These are phyloP conservation scores for Vaccinium macrocarpon DNA, from an alignment of 148 eudicot genomes.

Conservation along the genomic window DNA sequence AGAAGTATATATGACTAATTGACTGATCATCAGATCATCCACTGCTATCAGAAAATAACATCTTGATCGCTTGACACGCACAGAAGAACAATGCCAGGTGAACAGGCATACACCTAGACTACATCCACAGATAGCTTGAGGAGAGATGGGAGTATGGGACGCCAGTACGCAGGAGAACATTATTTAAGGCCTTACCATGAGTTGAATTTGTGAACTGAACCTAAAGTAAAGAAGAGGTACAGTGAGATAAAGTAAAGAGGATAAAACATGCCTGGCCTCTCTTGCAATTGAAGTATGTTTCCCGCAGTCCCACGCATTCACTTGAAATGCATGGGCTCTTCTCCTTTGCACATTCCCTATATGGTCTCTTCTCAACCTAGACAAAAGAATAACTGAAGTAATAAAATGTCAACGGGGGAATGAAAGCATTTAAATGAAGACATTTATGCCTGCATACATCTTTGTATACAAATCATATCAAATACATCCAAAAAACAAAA, in stretches of 20 bases:
- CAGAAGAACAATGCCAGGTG: not conserved
- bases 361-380: conserved; percentile 70
- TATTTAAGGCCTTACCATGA: not conserved
- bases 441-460: not conserved
- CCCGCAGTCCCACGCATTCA: conserved; percentile 86
- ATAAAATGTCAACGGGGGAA: not conserved
- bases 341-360: conserved; percentile 85
- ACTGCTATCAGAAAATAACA: not conserved
- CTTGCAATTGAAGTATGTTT: conserved; percentile 94
- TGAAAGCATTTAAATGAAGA: not conserved
- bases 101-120: not conserved
- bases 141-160: not conserved
- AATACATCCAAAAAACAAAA: not conserved
- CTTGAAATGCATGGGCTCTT: conserved; percentile 70
- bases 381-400: not conserved
- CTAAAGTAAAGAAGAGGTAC: not conserved
- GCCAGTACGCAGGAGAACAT: not conserved
- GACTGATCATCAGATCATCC: not conserved
- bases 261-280: conserved; percentile 72
- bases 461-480: not conserved
- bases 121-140: not conserved
- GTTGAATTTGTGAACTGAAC: conserved; percentile 13
- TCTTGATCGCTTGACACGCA: too few species aligned
- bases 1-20: not conserved
- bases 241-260: not conserved